phyloP scores from a whole-genome alignment of 306 rosid genomes.

The Senna siamea region DNA sequence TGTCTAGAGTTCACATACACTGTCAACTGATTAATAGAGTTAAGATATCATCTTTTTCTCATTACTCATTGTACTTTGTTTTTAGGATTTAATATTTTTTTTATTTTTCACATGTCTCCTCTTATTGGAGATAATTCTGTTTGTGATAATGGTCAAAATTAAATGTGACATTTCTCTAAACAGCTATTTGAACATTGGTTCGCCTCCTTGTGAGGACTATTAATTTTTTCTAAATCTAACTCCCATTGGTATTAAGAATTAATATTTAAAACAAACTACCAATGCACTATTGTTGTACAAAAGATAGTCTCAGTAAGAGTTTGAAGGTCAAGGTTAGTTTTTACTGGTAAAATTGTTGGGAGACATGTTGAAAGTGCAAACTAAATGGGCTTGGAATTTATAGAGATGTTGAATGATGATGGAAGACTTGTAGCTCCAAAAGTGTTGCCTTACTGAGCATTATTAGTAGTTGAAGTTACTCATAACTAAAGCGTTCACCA shows the following conservation, averaged over 20 bases:
- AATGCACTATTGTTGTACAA: conserved; percentile 10
- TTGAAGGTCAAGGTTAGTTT: conserved; percentile 14
- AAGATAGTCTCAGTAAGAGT: conserved; percentile 14
- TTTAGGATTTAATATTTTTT: no score
- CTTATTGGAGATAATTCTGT: no score
- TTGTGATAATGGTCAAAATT: no score
- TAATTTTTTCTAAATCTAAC: no score
- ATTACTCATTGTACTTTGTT: no score
- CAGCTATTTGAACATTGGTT: no score
- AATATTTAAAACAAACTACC: neutral
- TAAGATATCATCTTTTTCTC: neutral
- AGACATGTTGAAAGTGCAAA: conserved; percentile 34
- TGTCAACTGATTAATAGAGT: neutral
- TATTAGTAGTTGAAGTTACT: conserved; percentile 31
- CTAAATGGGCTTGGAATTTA: neutral
- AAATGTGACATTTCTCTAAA: no score
- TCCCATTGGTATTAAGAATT: neutral
- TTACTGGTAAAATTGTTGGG: conserved; percentile 8
- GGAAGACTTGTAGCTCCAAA: neutral
- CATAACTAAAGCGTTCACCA: neutral
- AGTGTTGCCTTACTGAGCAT: conserved; percentile 20
- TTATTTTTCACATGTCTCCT: no score
- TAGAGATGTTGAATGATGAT: conserved; percentile 8
- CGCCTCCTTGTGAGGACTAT: no score
- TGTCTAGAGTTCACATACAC: no score